Base-by-base conservation (phyloP, 352 stramenopile genomes). In the Phytopythium oedochilum region DNA sequence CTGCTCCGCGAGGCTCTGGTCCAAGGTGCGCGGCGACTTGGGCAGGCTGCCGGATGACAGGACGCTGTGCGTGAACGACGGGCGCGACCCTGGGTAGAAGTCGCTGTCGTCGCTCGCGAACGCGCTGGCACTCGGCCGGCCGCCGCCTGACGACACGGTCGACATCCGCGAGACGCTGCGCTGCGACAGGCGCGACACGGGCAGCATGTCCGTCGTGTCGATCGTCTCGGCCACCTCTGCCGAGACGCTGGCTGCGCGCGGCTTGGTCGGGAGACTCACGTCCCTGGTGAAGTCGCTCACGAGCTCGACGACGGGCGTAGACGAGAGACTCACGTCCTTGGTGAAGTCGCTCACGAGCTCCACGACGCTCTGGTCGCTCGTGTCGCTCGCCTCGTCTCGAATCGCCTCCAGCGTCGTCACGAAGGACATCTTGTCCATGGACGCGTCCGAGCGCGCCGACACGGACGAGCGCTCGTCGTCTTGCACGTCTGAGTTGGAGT, bases 141-240 rank as follows among this genome's bases (percentile, higher is more conserved):
- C 34, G 2, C 45, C 45, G 7, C 15, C 32, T 6, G 49, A 55
- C 49, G 49, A 55, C 2, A 34, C 49, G 11, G 17, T 45, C 17
- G 48, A 55, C 48, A 45, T 55, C 12, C 48, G 48, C 12, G 34
- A 15, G 9, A 12, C 12, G 35, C 40, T 48, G 38, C 25, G 56
- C 57, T 34, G 47, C 55, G 32, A 56, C 42, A 18, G 60, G n/a
- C 25, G 52, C 0, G 52, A 63, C 0, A 68, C 54, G 8, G 68
- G 70, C 25, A 74, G 26, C 73, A 80, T 83, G 52, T 83, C 68
- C 0, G 42, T 75, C 34, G 73, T 83, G 53, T 83, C 70, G 36
- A 83, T 80, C 9, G 68, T 65, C 31, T 76, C 68, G 17, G 66
- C 57, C 31, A 78, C 64, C 26, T 82, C 71, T 18, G 59, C 57